Percentiles rank a stretch among this genome's conserved stretches.
Conservation (phyloP, 2,329 filamentous ascomycete species). For the Trematosphaeria pertusa region DNA sequence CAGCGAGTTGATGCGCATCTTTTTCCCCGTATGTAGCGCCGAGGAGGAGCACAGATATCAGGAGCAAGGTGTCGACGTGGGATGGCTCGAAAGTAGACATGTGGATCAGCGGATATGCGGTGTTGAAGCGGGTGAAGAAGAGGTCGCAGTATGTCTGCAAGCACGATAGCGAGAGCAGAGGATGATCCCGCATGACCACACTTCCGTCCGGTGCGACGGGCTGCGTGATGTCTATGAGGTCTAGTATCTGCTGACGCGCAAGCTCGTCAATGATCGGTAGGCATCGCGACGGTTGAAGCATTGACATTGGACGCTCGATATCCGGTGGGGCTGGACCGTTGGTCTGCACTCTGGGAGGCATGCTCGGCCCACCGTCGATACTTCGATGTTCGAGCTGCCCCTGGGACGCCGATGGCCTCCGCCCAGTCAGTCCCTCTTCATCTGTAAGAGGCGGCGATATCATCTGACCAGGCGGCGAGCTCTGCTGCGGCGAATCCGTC, state of each 20-base stretch:
- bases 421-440: slow-evolving; percentile 6
- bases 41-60: slow-evolving; percentile 64
- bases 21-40: slow-evolving; percentile 68
- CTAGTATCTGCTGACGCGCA: slow-evolving; percentile 53
- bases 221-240: slow-evolving; percentile 59
- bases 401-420: not conserved
- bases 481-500: slow-evolving; percentile 30
- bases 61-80: slow-evolving; percentile 58
- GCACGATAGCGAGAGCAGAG: slow-evolving; percentile 58
- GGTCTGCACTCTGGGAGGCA: not conserved
- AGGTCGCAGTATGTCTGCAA: slow-evolving; percentile 65
- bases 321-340: slow-evolving; percentile 9
- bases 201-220: slow-evolving; percentile 58
- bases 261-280: slow-evolving; percentile 51
- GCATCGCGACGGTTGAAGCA: slow-evolving; percentile 40
- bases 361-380: not conserved
- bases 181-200: slow-evolving; percentile 57
- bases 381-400: not conserved
- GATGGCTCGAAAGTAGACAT: slow-evolving; percentile 63
- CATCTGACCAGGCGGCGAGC: slow-evolving; percentile 19
- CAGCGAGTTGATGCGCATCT: slow-evolving; percentile 65
- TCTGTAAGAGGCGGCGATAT: slow-evolving; percentile 31
- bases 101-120: slow-evolving; percentile 66
- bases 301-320: slow-evolving; percentile 44
- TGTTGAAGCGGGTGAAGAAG: slow-evolving; percentile 68